Percentiles rank a stretch among this genome's conserved stretches.
Conservation (phyloP, 129 eudicot genomes). For the Dittrichia graveolens region DNA sequence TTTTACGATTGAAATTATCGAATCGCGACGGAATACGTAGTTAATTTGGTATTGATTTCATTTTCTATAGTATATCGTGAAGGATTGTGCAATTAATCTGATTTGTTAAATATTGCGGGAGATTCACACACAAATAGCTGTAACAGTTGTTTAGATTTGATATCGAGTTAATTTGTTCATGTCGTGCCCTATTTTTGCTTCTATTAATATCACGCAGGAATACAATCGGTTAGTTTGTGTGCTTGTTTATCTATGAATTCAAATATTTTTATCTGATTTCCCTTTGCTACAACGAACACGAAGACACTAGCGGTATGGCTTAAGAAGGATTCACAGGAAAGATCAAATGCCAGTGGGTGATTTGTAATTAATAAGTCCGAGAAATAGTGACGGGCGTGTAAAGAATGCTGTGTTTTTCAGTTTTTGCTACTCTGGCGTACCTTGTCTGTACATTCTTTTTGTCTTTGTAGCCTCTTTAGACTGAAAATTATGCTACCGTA, state of each 20-base stretch:
- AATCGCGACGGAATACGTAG: not conserved
- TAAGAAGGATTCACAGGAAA: conserved; percentile 11
- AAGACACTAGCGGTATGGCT: conserved; percentile 19
- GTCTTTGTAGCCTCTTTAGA: conserved; percentile 1
- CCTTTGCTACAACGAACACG: not conserved
- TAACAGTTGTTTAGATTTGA: not conserved
- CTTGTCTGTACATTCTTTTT: not conserved
- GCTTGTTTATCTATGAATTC: not conserved
- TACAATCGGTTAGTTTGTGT: conserved; percentile 4
- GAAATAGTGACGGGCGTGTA: not conserved
- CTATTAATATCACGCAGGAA: conserved; percentile 1
- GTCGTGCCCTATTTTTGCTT: conserved; percentile 29
- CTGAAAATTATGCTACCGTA: not conserved
- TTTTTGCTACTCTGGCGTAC: conserved; percentile 9
- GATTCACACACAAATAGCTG: not conserved
- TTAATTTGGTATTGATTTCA: not conserved
- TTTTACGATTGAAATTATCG: not conserved
- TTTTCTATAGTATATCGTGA: not conserved
- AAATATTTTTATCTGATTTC: not conserved
- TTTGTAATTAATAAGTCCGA: not conserved
- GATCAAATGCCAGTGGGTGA: not conserved
- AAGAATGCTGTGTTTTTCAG: conserved; percentile 8
- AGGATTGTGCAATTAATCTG: conserved; percentile 1
- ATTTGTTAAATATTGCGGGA: not conserved
- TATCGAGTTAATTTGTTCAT: not conserved